Evolutionary conservation across 2,329 filamentous ascomycete species (phyloP).

Genomic region (Alternaria ethzedia): DNA sequence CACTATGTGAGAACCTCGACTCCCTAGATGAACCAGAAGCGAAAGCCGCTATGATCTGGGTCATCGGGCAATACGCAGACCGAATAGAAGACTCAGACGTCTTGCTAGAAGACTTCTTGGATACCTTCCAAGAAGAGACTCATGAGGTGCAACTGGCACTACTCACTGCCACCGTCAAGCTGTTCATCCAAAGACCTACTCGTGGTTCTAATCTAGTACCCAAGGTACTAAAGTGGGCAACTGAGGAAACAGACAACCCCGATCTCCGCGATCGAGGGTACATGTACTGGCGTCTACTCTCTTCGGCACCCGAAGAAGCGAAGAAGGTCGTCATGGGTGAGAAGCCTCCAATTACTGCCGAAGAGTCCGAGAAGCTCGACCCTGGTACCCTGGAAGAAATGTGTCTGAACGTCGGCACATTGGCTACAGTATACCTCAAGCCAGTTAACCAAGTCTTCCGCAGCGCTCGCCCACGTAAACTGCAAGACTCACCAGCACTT

Average conservation of each 20-base stretch:
- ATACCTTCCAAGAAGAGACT: constrained; percentile 91
- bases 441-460: constrained; percentile 97
- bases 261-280: constrained; percentile 95
- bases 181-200: constrained; percentile 96
- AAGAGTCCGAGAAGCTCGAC: constrained; percentile 90
- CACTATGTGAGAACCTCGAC: constrained; percentile 93
- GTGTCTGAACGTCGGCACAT: constrained; percentile 92
- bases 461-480: constrained; percentile 77
- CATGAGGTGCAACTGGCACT: constrained; percentile 95
- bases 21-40: constrained; percentile 96
- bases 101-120: constrained; percentile 91
- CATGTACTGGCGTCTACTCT: constrained; percentile 98
- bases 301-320: constrained; percentile 85
- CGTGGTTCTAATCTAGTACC: constrained; percentile 93
- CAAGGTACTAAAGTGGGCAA: constrained; percentile 96
- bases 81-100: constrained; percentile 97
- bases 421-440: constrained; percentile 97
- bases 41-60: constrained; percentile 99
- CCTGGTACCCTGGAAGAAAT: constrained; percentile 92
- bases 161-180: constrained; percentile 93
- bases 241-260: constrained; percentile 98
- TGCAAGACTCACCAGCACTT: constrained; percentile 83
- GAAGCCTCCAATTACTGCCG: constrained; percentile 91
- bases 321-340: constrained; percentile 94
- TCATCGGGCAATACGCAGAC: constrained; percentile 97